Evolutionary conservation across 306 rosid species (phyloP).

Genomic region (Vigna reflexopilosa): DNA sequence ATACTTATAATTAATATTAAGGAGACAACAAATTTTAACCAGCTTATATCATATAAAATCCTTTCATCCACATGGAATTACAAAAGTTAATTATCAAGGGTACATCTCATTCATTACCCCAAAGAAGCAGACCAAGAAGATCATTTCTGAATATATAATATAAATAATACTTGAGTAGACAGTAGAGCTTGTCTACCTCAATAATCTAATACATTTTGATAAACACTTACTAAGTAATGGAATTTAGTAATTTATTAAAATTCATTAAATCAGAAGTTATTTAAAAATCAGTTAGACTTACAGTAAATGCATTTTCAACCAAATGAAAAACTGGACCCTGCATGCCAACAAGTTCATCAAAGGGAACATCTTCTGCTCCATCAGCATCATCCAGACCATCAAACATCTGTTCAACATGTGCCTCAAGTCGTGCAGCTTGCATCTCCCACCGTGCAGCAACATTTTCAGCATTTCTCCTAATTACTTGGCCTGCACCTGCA

Average conservation of each 20-base stretch:
- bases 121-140: constrained; percentile 8
- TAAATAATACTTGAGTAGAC: background rate
- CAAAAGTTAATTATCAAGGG: constrained; percentile 3
- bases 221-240: background rate
- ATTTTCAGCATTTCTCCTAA: constrained; percentile 95
- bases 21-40: constrained; percentile 9
- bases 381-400: constrained; percentile 98
- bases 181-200: constrained; percentile 1
- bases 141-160: background rate
- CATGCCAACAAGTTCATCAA: constrained; percentile 99
- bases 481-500: constrained; percentile 92
- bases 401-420: constrained; percentile 98
- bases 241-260: background rate
- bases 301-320: constrained; percentile 99
- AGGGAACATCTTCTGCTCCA: constrained; percentile 99
- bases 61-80: constrained; percentile 32
- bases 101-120: constrained; percentile 14
- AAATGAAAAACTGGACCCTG: constrained; percentile 99
- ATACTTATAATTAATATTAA: constrained; percentile 1
- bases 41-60: background rate
- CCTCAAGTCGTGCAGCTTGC: constrained; percentile 99
- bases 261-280: background rate
- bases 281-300: constrained; percentile 48
- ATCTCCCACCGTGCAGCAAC: constrained; percentile 99
- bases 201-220: background rate